Conservation (phyloP, 2,329 filamentous ascomycete genomes). For the Rhexocercosporidium sp. region DNA sequence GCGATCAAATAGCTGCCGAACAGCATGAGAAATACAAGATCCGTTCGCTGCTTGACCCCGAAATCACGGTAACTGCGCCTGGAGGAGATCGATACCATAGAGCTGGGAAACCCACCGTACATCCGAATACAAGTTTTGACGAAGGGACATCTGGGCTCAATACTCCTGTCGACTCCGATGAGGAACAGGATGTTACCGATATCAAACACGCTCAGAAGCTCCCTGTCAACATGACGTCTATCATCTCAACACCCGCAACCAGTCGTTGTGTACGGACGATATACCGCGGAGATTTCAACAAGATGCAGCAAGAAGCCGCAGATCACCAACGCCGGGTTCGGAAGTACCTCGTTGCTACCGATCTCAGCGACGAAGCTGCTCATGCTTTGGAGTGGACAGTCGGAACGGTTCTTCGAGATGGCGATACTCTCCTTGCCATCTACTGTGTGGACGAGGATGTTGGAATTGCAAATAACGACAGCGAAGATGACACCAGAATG, state of each 20-base stretch:
- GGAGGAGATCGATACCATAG: constrained; percentile 60
- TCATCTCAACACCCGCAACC: constrained; percentile 75
- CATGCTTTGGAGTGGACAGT: constrained; percentile 98
- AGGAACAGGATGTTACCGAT: constrained; percentile 82
- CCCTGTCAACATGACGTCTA: constrained; percentile 77
- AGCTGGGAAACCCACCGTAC: constrained; percentile 63
- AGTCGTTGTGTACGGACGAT: constrained; percentile 89
- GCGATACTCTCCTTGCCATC: constrained; percentile 90
- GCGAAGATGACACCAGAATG: constrained; percentile 70
- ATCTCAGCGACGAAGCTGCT: constrained; percentile 90
- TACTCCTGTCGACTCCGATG: constrained; percentile 77
- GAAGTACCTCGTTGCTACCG: constrained; percentile 94
- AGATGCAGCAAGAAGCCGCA: constrained; percentile 77
- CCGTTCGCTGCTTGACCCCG: constrained; percentile 56
- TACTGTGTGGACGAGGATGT: constrained; percentile 93
- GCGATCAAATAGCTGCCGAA: constrained; percentile 29
- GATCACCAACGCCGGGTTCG: constrained; percentile 79
- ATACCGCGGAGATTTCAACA: constrained; percentile 82
- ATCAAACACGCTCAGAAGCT: constrained; percentile 89
- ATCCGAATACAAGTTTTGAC: constrained; percentile 87
- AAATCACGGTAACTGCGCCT: constrained; percentile 68
- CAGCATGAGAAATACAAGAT: constrained; percentile 37
- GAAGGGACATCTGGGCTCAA: constrained; percentile 52
- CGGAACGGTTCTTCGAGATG: constrained; percentile 90
- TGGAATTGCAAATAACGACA: constrained; percentile 52